Evolutionary conservation across 2,329 filamentous ascomycete genomes (phyloP).

Genomic region (Cercospora zeae-maydis): DNA sequence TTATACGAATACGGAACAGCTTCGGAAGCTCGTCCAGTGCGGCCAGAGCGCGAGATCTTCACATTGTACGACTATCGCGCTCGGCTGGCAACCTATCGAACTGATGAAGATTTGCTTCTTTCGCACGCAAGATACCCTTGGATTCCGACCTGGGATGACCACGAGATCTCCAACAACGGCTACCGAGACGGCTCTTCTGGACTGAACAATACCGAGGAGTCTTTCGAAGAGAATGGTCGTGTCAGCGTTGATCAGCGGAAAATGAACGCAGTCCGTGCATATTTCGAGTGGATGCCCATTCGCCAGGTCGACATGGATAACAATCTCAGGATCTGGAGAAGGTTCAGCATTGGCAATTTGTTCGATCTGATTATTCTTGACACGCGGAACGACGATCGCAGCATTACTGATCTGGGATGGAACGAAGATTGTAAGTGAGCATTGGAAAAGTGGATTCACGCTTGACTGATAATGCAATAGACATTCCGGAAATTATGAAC

Average conservation of each 20-base stretch:
- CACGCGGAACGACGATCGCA: conserved; percentile 44
- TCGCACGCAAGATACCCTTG: conserved; percentile 43
- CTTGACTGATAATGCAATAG: conserved; percentile 1
- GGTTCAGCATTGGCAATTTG: conserved; percentile 42
- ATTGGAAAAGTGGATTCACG: neutral
- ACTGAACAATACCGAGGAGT: conserved; percentile 45
- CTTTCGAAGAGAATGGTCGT: conserved; percentile 40
- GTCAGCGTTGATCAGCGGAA: conserved; percentile 45
- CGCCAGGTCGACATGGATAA: conserved; percentile 46
- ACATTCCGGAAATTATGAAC: conserved; percentile 26
- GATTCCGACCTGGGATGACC: conserved; percentile 43
- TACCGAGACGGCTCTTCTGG: conserved; percentile 41
- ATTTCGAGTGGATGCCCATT: conserved; percentile 46
- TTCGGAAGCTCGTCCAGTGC: conserved; percentile 25
- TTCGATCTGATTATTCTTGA: conserved; percentile 45
- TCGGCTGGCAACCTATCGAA: conserved; percentile 41
- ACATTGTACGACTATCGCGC: conserved; percentile 46
- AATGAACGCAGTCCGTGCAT: conserved; percentile 46
- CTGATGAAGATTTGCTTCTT: conserved; percentile 41
- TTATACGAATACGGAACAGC: conserved; percentile 3
- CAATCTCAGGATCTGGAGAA: conserved; percentile 43
- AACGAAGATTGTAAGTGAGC: conserved; percentile 14
- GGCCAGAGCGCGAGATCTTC: conserved; percentile 39
- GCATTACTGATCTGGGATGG: conserved; percentile 40
- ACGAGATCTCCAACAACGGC: conserved; percentile 42